Evolutionary conservation across 495 filamentous ascomycete genomes (phyloP).

Genomic region (Neurospora sp.): DNA sequence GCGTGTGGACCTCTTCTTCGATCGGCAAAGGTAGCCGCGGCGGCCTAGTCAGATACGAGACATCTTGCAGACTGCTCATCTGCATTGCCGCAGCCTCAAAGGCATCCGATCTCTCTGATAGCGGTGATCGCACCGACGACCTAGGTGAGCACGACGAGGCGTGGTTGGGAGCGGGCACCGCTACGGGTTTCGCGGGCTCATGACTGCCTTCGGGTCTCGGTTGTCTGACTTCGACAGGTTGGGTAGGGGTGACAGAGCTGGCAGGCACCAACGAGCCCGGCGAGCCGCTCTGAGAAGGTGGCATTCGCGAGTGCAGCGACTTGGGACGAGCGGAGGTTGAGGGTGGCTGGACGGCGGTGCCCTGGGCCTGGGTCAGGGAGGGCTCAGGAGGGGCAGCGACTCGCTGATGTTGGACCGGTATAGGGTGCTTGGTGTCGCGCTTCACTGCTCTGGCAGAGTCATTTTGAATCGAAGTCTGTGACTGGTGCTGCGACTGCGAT

Average conservation of each 20-base stretch:
- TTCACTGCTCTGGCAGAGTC: slow-evolving; percentile 18
- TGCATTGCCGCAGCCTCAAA: slow-evolving; percentile 27
- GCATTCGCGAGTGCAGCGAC: slow-evolving; percentile 25
- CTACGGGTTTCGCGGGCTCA: slow-evolving; percentile 37
- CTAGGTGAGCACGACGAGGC: slow-evolving; percentile 10
- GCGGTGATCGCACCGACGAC: slow-evolving; percentile 19
- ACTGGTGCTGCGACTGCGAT: slow-evolving; percentile 10
- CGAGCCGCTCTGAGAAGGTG: slow-evolving; percentile 28
- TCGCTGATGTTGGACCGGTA: slow-evolving; percentile 27
- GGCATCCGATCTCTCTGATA: slow-evolving; percentile 26
- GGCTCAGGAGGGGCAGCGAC: slow-evolving; percentile 43
- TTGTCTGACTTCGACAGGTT: slow-evolving; percentile 26
- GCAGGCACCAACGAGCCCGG: slow-evolving; percentile 21
- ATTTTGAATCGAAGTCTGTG: slow-evolving; percentile 11
- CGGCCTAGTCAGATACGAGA: slow-evolving; percentile 58
- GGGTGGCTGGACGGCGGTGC: slow-evolving; percentile 24
- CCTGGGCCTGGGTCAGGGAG: slow-evolving; percentile 44
- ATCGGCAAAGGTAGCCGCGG: slow-evolving; percentile 86
- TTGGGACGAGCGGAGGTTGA: slow-evolving; percentile 32
- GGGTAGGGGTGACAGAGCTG: slow-evolving; percentile 21
- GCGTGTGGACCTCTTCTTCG: slow-evolving; percentile 74
- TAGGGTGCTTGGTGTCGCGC: slow-evolving; percentile 20
- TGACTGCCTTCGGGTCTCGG: slow-evolving; percentile 6
- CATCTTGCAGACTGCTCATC: slow-evolving; percentile 39
- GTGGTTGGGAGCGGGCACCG: slow-evolving; percentile 36